Conservation (phyloP, 768 basidiomycete genomes). For the Lactifluus subvellereus region DNA sequence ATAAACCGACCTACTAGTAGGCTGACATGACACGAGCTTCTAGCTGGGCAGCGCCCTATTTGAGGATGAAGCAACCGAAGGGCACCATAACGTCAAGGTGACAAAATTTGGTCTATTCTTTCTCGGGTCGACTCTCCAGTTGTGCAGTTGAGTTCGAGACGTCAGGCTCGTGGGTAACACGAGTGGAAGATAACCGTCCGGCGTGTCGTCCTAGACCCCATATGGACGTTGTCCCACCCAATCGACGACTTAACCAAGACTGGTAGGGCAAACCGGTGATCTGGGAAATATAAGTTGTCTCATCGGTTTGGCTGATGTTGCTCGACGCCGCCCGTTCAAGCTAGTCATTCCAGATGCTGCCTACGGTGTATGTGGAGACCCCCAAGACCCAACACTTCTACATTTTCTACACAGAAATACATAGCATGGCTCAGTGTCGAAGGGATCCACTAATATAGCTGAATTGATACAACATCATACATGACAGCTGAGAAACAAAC, state of each 20-base stretch:
- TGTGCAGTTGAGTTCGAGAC: background rate
- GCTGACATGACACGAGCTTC: background rate
- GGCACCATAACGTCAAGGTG: background rate
- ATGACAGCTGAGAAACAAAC: background rate
- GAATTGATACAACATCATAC: slow-evolving; percentile 3
- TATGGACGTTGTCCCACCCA: background rate
- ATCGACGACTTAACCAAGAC: no score
- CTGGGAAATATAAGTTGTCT: background rate
- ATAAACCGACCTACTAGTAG: background rate
- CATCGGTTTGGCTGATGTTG: background rate
- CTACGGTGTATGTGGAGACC: background rate
- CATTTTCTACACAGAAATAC: background rate
- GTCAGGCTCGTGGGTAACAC: background rate
- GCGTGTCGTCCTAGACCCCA: background rate
- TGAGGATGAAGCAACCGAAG: no score
- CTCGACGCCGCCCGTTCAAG: no score
- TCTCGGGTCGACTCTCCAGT: background rate
- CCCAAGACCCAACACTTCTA: background rate
- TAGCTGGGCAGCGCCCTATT: no score
- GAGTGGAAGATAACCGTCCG: background rate
- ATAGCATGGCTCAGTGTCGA: background rate
- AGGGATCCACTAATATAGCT: background rate
- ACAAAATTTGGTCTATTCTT: background rate
- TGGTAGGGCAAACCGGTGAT: no score
- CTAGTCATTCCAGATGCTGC: no score